Evolutionary conservation across 192 early-diverging fungal genomes (phyloP), one percentile per base, ranked within the genome.

Genomic region (Gaertneriomyces semiglobifer): DNA sequence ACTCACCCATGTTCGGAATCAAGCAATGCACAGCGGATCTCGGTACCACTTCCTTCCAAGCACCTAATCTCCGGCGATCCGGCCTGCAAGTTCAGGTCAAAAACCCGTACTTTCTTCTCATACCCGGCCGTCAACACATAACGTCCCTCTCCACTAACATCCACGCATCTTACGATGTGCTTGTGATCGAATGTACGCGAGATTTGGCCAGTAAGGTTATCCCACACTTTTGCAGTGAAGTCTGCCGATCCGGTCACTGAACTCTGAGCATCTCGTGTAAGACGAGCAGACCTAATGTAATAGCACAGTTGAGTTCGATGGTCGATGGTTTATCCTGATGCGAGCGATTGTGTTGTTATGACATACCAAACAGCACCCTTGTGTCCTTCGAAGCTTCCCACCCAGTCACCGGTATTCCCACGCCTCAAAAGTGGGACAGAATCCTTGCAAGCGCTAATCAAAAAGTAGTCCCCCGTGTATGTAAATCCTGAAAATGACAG

Each of bases 221-320:
- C 84, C 93, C 93, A 95, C 40, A 93, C 87, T 65, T 74, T 73
- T 74, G 88, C 90, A 44, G 91, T 90, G 75, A 93, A 95, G 77
- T 95, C 93, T 20, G 92, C 93, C 1, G 92, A 93, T n/a, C 88
- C 93, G 6, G 93, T 95, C 4, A 93, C 91, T 41, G 92, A 92
- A 46, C 82, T 80, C n/a, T 83, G 74, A 9, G 92, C 86, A 71
- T 91, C 88, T 25, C 81, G 77, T 14, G 82, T 88, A 56, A 95
- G 81, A 65, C 86, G 82, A 38, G 93, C 89, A 60, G 84, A 88
- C 93, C 93, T 93, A 4, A 95, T 91, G 91, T 72, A 62, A 58
- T 58, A 14, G 33, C 2, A 58, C 56, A 5, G 5, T 46, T 7
- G 7, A 57, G 10, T 51, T 3, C 1, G 10, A 19, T 9, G 19